These are phyloP conservation scores for Chrysanthemum seticuspe DNA, from an alignment of 129 eudicot genomes.

Conservation along the genomic window DNA sequence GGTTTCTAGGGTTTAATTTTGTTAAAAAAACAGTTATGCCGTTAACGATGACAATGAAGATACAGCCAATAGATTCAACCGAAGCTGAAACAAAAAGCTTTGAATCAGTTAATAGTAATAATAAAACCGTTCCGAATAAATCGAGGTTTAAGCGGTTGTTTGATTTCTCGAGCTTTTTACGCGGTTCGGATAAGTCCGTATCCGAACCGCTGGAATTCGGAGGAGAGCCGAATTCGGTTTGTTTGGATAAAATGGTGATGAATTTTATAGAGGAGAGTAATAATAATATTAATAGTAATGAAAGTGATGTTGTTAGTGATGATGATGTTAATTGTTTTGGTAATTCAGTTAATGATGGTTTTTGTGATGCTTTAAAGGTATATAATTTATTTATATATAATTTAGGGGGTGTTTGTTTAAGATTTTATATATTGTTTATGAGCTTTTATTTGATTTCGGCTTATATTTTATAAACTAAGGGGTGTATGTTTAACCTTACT, in stretches of 20 bases:
- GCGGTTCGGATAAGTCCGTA: slow-evolving; percentile 39
- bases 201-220: slow-evolving; percentile 23
- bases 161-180: slow-evolving; percentile 47
- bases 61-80: slow-evolving; percentile 67
- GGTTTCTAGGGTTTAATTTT: slow-evolving; percentile 12
- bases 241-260: slow-evolving; percentile 77
- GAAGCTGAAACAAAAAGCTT: slow-evolving; percentile 20
- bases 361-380: slow-evolving; percentile 64
- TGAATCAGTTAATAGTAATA: slow-evolving; percentile 28
- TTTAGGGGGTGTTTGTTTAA: no score
- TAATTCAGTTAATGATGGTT: slow-evolving; percentile 32
- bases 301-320: slow-evolving; percentile 42
- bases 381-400: no score
- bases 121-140: slow-evolving; percentile 43
- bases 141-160: slow-evolving; percentile 72
- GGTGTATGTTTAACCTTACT: no score
- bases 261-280: slow-evolving; percentile 66
- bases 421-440: no score
- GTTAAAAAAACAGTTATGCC: slow-evolving; percentile 32
- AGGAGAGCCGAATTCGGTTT: slow-evolving; percentile 71
- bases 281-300: slow-evolving; percentile 27
- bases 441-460: no score
- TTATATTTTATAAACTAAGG: no score
- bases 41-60: slow-evolving; percentile 61
- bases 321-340: slow-evolving; percentile 59